phyloP scores from a whole-genome alignment of 1,139 yeast species.

The Geotrichum restrictum region DNA sequence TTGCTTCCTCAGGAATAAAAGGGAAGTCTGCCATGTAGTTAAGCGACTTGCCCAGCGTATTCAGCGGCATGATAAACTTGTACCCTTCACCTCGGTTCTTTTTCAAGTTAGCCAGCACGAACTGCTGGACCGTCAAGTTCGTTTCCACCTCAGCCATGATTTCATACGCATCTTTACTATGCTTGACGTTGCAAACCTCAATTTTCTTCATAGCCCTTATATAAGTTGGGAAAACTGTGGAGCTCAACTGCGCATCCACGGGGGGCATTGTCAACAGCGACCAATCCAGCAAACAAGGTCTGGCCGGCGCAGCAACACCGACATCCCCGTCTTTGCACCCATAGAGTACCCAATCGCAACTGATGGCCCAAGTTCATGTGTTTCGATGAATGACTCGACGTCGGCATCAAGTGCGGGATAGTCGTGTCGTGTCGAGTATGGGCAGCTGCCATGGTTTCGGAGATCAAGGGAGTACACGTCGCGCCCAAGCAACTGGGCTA shows the following conservation, averaged over 20 bases:
- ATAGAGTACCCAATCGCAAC: constrained; percentile 87
- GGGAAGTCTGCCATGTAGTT: constrained; percentile 76
- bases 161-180: constrained; percentile 65
- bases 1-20: constrained; percentile 49
- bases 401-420: constrained; percentile 83
- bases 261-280: constrained; percentile 93
- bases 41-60: constrained; percentile 59
- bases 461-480: constrained; percentile 69
- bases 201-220: constrained; percentile 57
- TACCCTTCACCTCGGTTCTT: constrained; percentile 37
- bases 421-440: constrained; percentile 65
- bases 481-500: constrained; percentile 40
- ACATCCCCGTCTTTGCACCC: constrained; percentile 97
- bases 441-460: constrained; percentile 90
- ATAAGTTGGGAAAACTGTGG: constrained; percentile 62
- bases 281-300: constrained; percentile 57
- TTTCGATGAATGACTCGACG: constrained; percentile 63
- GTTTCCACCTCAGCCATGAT: constrained; percentile 45
- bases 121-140: constrained; percentile 65
- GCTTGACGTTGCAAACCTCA: constrained; percentile 43
- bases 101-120: constrained; percentile 66
- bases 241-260: constrained; percentile 56
- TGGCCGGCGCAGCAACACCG: constrained; percentile 68
- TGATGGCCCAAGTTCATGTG: constrained; percentile 49
- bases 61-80: constrained; percentile 61